Evolutionary conservation across 257 asterid genomes (phyloP).

Genomic region (Echium plantagineum): DNA sequence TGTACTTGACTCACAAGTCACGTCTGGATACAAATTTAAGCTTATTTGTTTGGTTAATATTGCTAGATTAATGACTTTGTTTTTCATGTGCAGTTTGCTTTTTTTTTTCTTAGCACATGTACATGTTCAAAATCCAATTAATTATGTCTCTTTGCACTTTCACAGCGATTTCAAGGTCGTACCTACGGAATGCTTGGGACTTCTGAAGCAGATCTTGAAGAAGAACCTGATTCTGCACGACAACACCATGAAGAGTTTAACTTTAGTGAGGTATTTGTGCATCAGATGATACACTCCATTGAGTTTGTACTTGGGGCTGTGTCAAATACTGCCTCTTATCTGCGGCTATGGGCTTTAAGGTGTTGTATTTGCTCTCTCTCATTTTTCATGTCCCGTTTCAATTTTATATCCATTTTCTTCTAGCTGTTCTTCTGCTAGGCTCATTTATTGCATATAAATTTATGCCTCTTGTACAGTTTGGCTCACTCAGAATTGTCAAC

Average conservation of each 20-base stretch:
- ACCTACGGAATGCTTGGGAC: constrained; percentile 66
- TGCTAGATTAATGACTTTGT: not conserved
- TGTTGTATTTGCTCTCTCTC: constrained; percentile 12
- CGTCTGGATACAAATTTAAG: not conserved
- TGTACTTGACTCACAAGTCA: too few relatives aligned
- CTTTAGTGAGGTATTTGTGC: constrained; percentile 88
- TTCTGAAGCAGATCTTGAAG: constrained; percentile 54
- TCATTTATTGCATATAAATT: not conserved
- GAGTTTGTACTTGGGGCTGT: constrained; percentile 96
- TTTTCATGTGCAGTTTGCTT: not conserved
- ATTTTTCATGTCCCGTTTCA: constrained; percentile 1
- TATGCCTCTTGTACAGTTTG: constrained; percentile 39
- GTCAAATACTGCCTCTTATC: constrained; percentile 92
- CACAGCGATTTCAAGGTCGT: constrained; percentile 85
- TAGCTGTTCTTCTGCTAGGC: not conserved
- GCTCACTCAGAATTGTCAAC: constrained; percentile 93
- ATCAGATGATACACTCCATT: constrained; percentile 90
- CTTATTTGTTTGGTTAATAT: not conserved
- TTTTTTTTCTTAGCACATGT: too few relatives aligned
- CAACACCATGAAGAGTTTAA: constrained; percentile 65
- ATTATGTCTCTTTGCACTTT: constrained; percentile 10
- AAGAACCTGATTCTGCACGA: constrained; percentile 60
- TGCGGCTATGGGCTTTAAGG: constrained; percentile 96
- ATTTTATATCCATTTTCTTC: not conserved
- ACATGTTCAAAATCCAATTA: constrained; percentile 3